Evolutionary conservation across 2,329 filamentous ascomycete species (phyloP), one percentile per base, ranked within the genome.

Genomic region (Grosmannia clavigera): DNA sequence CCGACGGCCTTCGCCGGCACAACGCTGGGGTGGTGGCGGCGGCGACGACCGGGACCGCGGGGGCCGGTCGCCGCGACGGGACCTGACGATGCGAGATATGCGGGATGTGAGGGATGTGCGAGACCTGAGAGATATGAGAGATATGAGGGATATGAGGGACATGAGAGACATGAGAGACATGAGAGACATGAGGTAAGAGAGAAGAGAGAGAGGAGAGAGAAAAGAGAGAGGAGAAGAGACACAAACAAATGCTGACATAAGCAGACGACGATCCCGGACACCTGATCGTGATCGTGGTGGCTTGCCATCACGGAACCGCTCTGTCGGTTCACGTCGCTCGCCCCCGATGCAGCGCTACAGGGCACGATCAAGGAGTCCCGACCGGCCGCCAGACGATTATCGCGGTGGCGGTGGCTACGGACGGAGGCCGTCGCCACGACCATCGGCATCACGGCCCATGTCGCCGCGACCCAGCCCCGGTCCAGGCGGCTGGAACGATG

Each of bases 211-310:
- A 31, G 29, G 7, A 31, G 29, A 31, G 29, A 31, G 29, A 3
- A 7, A 7, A 31, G 29, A 31, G 29, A 31, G 29, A 40, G 38
- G 38, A 11, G 11, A 16, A 2, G 11, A 40, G 38, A 12, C 6
- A 16, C 6, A 11, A 40, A 11, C 4, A 7, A 40, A 14, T 14
- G 38, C 33, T 29, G 43, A 7, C 53, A 51, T 51, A 33, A 31
- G 63, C 64, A 80, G 78, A 69, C 75, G 79, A 63, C 74, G 81
- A 65, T 83, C 81, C 29, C 75, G 81, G 55, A 83, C 81, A 40
- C 80, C 81, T 1, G 78, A 81, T 61, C 75, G 22, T 22, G 22
- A 22, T 22, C 22, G 22, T 22, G 22, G 31, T 19, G 29, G 51
- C 53, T 33, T 5, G 54, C 33, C 71, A 33, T 74, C 72, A 43